Percentiles rank a stretch among this genome's conserved stretches.
phyloP scores from a whole-genome alignment of 768 basidiomycete species.

The Mycena rebaudengoi region DNA sequence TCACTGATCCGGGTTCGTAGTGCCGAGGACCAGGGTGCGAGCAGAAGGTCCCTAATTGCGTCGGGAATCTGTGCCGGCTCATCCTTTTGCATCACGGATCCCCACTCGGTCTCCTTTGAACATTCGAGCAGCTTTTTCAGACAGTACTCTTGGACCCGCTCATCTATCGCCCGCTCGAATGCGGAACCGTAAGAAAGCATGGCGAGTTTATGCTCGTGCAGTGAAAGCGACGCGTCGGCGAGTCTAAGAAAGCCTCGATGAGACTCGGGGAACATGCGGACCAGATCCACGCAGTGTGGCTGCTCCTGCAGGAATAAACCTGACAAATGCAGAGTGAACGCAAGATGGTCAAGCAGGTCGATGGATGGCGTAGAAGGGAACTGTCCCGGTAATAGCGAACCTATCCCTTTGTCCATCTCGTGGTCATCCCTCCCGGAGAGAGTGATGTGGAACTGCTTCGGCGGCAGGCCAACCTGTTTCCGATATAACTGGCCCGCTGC shows the following conservation, averaged over 20 bases:
- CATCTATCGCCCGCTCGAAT: conserved; percentile 47
- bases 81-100: conserved; percentile 48
- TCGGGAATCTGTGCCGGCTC: conserved; percentile 52
- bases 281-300: conserved; percentile 41
- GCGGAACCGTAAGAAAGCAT: conserved; percentile 65
- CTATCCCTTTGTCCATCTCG: conserved; percentile 56
- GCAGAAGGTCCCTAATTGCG: conserved; percentile 39
- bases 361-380: conserved; percentile 36
- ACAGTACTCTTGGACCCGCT: conserved; percentile 50
- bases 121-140: conserved; percentile 55
- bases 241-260: conserved; percentile 60
- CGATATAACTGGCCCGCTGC: conserved; percentile 60
- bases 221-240: conserved; percentile 51
- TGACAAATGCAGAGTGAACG: conserved; percentile 52
- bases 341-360: conserved; percentile 55
- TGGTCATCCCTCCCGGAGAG: conserved; percentile 52
- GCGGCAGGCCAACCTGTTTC: conserved; percentile 55
- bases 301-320: conserved; percentile 46
- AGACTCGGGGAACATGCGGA: conserved; percentile 41
- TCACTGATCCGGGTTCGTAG: conserved; percentile 46
- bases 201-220: conserved; percentile 52
- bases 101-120: conserved; percentile 62
- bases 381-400: conserved; percentile 51
- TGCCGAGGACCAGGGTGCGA: conserved; percentile 50
- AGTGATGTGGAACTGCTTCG: conserved; percentile 65